Conservation (phyloP, 75 land plant genomes). For the Pseudotsuga menziesii region DNA sequence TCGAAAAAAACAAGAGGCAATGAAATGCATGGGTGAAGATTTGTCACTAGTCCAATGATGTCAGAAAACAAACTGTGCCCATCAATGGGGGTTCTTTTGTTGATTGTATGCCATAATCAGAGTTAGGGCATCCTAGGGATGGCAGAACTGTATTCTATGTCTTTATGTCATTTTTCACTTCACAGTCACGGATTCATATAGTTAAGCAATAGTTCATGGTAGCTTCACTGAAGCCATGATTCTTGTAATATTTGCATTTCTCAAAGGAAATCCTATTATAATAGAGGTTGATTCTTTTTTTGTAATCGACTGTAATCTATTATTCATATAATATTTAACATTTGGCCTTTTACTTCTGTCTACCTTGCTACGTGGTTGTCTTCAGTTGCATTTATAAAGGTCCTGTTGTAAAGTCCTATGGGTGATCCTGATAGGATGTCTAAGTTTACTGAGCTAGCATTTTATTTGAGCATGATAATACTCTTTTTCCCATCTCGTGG, state of each 20-base stretch:
- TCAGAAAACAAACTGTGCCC: neutral
- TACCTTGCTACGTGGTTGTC: neutral
- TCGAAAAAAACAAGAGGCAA: neutral
- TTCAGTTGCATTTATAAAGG: neutral
- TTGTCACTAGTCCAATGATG: constrained; percentile 3
- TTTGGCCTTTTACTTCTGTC: neutral
- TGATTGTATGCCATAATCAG: neutral
- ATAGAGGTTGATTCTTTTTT: constrained; percentile 1
- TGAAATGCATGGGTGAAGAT: constrained; percentile 3
- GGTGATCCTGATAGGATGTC: neutral
- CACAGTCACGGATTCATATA: neutral
- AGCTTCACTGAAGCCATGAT: neutral
- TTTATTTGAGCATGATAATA: neutral
- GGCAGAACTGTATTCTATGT: neutral
- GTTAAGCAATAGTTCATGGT: neutral
- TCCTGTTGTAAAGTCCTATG: neutral
- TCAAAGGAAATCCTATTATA: neutral
- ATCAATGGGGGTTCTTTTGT: neutral
- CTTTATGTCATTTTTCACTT: neutral
- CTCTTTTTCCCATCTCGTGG: neutral
- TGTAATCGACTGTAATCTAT: neutral
- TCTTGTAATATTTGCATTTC: neutral
- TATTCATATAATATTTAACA: constrained; percentile 3
- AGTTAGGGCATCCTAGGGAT: constrained; percentile 3
- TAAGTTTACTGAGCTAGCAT: neutral